Percentiles rank a stretch among this genome's conserved stretches.
Conservation (phyloP, 495 filamentous ascomycete genomes). For the Bombardia bombarda region DNA sequence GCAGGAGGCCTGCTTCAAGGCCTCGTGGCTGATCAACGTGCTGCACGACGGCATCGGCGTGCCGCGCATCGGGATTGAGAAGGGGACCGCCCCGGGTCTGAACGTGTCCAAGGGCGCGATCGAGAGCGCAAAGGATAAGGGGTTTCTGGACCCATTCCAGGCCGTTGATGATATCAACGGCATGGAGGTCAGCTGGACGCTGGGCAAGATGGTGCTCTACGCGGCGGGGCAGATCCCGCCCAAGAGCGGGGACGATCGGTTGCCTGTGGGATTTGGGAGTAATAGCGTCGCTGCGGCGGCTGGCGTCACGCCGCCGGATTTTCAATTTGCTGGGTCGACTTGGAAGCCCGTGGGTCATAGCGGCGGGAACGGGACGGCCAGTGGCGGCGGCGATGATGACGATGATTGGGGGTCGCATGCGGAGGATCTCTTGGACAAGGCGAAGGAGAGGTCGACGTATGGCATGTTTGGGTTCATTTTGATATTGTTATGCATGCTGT, state of each 20-base stretch:
- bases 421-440: constrained; percentile 58
- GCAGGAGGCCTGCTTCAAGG: constrained; percentile 91
- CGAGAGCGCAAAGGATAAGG: constrained; percentile 63
- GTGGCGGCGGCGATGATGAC: constrained; percentile 35
- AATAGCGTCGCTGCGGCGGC: constrained; percentile 43
- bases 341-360: constrained; percentile 31
- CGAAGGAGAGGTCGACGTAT: constrained; percentile 63
- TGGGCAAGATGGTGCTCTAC: constrained; percentile 97
- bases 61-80: constrained; percentile 77
- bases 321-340: constrained; percentile 72
- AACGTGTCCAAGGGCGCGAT: constrained; percentile 73
- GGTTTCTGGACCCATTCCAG: constrained; percentile 83
- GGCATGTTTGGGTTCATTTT: constrained; percentile 65
- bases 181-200: constrained; percentile 95
- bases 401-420: constrained; percentile 51
- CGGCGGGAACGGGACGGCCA: constrained; percentile 21
- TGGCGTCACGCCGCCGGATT: constrained; percentile 56
- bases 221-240: constrained; percentile 80
- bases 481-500: constrained; percentile 57
- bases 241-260: constrained; percentile 38
- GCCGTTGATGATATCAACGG: constrained; percentile 87
- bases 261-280: constrained; percentile 86
- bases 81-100: constrained; percentile 17
- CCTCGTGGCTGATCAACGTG: constrained; percentile 94
- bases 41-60: constrained; percentile 94